Percentiles rank a stretch among this genome's conserved stretches.
phyloP scores from a whole-genome alignment of 176 grass and related monocot species.

The Dactylis glomerata region DNA sequence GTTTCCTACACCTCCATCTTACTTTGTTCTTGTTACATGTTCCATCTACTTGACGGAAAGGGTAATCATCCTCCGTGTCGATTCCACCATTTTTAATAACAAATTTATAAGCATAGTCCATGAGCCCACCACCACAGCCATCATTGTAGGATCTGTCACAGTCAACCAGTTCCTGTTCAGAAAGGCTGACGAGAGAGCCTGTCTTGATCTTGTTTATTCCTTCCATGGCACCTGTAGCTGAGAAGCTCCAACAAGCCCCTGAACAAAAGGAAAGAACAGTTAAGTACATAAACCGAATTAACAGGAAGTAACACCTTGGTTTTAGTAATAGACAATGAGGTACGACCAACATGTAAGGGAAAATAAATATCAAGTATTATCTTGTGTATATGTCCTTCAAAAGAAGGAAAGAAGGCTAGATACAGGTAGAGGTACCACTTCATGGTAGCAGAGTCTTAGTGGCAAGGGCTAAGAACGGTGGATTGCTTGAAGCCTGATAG shows the following conservation, averaged over 20 bases:
- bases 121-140: slow-evolving; percentile 82
- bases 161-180: slow-evolving; percentile 86
- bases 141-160: slow-evolving; percentile 80
- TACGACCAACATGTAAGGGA: not conserved
- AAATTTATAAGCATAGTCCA: slow-evolving; percentile 89
- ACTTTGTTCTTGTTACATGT: slow-evolving; percentile 88
- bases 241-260: slow-evolving; percentile 99
- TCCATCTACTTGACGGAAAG: slow-evolving; percentile 53
- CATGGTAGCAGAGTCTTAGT: not conserved
- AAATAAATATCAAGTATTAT: not conserved
- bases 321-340: not conserved
- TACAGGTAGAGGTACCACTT: not conserved
- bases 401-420: not conserved
- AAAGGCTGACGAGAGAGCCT: slow-evolving; percentile 74
- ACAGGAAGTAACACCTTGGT: not conserved
- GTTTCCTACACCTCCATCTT: not conserved
- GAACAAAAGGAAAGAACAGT: not conserved
- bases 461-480: not conserved
- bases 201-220: slow-evolving; percentile 95
- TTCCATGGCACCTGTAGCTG: slow-evolving; percentile 90
- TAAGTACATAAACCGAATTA: not conserved
- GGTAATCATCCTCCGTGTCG: slow-evolving; percentile 88
- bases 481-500: not conserved
- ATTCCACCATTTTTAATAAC: slow-evolving; percentile 86
- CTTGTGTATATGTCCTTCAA: not conserved